A percentile compares a stretch with the other conserved stretches of the same genome.
Evolutionary conservation across 1,139 yeast genomes (phyloP).

Genomic region (Fermentozyma sake): DNA sequence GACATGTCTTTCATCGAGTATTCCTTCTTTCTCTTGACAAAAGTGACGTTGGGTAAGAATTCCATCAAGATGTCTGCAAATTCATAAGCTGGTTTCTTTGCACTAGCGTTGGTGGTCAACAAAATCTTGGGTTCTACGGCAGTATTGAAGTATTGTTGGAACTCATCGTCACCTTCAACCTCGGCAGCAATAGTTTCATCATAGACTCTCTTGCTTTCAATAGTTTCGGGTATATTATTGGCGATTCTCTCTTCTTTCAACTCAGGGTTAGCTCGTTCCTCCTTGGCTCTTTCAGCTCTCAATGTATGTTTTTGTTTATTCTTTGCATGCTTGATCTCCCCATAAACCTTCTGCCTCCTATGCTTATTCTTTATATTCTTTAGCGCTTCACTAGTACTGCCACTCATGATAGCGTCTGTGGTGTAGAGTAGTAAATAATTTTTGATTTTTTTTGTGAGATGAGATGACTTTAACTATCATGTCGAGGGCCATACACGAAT

Average conservation of each 20-base stretch:
- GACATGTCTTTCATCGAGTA: constrained; percentile 85
- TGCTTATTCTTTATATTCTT: constrained; percentile 66
- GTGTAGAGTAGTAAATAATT: neutral
- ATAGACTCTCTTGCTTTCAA: constrained; percentile 80
- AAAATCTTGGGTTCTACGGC: constrained; percentile 73
- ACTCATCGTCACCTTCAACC: constrained; percentile 82
- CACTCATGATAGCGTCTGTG: constrained; percentile 9
- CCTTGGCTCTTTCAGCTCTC: constrained; percentile 76
- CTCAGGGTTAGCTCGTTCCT: constrained; percentile 78
- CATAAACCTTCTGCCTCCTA: constrained; percentile 73
- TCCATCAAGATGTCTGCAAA: constrained; percentile 86
- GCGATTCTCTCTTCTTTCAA: constrained; percentile 74
- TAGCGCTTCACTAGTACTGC: constrained; percentile 28
- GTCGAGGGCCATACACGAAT: constrained; percentile 5
- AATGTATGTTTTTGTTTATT: constrained; percentile 73
- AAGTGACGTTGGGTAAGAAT: constrained; percentile 78
- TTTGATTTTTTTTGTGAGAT: constrained; percentile 1
- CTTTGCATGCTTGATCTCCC: constrained; percentile 68
- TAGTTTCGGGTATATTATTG: constrained; percentile 79
- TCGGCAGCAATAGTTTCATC: constrained; percentile 82
- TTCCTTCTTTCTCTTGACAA: constrained; percentile 82
- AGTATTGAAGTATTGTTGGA: constrained; percentile 56
- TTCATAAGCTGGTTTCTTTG: constrained; percentile 82
- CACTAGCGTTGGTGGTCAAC: constrained; percentile 82
- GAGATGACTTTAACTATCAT: neutral